Percentiles rank a stretch among this genome's conserved stretches.
phyloP scores from a whole-genome alignment of 306 rosid species.

The Rosa lucieae region DNA sequence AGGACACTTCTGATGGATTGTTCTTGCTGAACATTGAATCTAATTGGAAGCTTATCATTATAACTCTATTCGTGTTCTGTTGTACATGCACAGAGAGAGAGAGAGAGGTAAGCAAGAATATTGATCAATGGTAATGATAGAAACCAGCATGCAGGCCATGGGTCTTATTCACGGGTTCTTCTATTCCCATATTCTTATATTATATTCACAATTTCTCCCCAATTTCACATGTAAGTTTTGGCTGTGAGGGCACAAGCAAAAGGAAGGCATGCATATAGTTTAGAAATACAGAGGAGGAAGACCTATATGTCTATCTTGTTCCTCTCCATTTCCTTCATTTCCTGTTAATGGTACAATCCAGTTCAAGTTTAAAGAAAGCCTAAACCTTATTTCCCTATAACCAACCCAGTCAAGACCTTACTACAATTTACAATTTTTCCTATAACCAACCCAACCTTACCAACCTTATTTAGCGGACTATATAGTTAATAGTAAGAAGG shows the following conservation, averaged over 20 bases:
- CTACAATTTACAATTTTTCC: too few species aligned
- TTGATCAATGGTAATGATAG: conserved; percentile 41
- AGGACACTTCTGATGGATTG: background rate
- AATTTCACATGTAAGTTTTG: conserved; percentile 20
- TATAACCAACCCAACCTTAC: too few species aligned
- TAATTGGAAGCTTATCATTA: conserved; percentile 14
- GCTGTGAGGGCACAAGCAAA: background rate
- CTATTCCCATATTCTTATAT: conserved; percentile 59
- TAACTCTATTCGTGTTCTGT: conserved; percentile 28
- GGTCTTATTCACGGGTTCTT: conserved; percentile 75
- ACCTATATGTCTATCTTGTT: too few species aligned
- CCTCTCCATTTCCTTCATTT: too few species aligned
- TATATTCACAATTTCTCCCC: too few species aligned
- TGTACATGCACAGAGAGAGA: conserved; percentile 35
- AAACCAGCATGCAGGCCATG: conserved; percentile 66
- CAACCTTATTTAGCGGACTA: too few species aligned
- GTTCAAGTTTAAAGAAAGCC: too few species aligned
- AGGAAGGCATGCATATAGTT: background rate
- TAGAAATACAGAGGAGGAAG: background rate
- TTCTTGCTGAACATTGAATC: conserved; percentile 26
- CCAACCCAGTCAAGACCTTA: too few species aligned
- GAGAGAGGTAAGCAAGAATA: background rate
- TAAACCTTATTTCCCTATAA: too few species aligned
- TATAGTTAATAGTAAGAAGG: too few species aligned
- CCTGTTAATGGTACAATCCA: too few species aligned